Evolutionary conservation across 1,284 basidiomycete genomes (phyloP).

Genomic region (Microbotryomycetes sp.): DNA sequence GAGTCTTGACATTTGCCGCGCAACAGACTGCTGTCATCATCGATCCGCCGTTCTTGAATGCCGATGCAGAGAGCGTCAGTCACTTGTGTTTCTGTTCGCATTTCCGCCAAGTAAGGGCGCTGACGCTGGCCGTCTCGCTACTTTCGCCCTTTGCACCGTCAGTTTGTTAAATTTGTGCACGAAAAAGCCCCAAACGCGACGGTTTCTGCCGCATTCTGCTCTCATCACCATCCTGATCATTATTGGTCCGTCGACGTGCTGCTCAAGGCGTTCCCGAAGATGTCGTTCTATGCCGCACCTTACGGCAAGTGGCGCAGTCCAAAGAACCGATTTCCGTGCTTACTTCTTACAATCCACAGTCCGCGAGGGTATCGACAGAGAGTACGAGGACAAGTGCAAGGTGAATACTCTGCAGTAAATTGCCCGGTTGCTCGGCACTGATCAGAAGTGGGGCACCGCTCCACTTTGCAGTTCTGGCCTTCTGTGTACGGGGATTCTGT

Average conservation of each 20-base stretch:
- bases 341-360: too few relatives aligned
- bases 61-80: constrained; percentile 1
- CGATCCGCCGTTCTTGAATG: constrained; percentile 6
- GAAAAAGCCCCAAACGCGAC: not conserved
- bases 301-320: not conserved
- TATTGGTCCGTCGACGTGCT: constrained; percentile 1
- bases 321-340: too few relatives aligned
- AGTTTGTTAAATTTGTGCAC: constrained; percentile 1
- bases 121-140: too few relatives aligned
- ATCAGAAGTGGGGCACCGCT: not conserved
- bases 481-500: not conserved
- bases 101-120: too few relatives aligned
- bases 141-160: too few relatives aligned
- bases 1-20: not conserved
- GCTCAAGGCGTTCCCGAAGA: constrained; percentile 4
- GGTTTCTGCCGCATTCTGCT: not conserved
- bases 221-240: constrained; percentile 4
- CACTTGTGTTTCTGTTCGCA: not conserved
- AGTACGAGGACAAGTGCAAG: constrained; percentile 7
- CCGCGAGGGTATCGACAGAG: constrained; percentile 2
- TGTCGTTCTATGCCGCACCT: constrained; percentile 2
- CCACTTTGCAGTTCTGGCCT: not conserved
- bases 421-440: not conserved
- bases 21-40: not conserved
- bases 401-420: constrained; percentile 1